A percentile compares a stretch with the other conserved stretches of the same genome.
These are phyloP conservation scores for Eucalyptus coolabah DNA, from an alignment of 345 rosid genomes.

Conservation along the genomic window DNA sequence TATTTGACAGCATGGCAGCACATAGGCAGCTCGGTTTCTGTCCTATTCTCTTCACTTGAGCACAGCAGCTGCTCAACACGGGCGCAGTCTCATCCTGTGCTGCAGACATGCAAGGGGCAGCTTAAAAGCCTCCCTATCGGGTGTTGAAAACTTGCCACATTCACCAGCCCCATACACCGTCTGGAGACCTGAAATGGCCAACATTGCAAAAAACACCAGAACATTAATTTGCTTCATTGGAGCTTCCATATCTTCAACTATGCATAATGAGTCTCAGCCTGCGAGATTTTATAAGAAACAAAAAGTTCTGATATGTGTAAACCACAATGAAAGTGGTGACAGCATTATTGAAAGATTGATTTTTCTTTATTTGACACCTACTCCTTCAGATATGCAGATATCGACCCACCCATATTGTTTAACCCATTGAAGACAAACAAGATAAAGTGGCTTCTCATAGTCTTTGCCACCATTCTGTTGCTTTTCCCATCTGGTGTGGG, in stretches of 20 bases:
- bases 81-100: slow-evolving; percentile 36
- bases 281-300: not conserved
- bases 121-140: slow-evolving; percentile 77
- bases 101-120: slow-evolving; percentile 79
- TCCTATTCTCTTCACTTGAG: slow-evolving; percentile 53
- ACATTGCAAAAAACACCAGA: slow-evolving; percentile 19
- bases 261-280: not conserved
- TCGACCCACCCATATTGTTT: not conserved
- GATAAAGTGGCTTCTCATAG: not conserved
- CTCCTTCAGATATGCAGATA: not conserved
- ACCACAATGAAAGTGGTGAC: slow-evolving; percentile 24
- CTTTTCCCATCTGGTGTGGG: not conserved
- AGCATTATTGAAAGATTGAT: slow-evolving; percentile 22
- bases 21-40: slow-evolving; percentile 71
- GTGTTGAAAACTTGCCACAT: slow-evolving; percentile 59
- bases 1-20: slow-evolving; percentile 79
- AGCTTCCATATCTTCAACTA: slow-evolving; percentile 14
- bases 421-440: slow-evolving; percentile 10
- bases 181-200: slow-evolving; percentile 16
- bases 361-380: not conserved
- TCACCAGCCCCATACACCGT: slow-evolving; percentile 63
- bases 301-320: not conserved
- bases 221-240: slow-evolving; percentile 22
- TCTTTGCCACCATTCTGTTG: slow-evolving; percentile 8
- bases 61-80: slow-evolving; percentile 60